Evolutionary conservation across 1,139 yeast genomes (phyloP), one percentile per base, ranked within the genome.

Genomic region (Magnusiomyces tetraspermus): DNA sequence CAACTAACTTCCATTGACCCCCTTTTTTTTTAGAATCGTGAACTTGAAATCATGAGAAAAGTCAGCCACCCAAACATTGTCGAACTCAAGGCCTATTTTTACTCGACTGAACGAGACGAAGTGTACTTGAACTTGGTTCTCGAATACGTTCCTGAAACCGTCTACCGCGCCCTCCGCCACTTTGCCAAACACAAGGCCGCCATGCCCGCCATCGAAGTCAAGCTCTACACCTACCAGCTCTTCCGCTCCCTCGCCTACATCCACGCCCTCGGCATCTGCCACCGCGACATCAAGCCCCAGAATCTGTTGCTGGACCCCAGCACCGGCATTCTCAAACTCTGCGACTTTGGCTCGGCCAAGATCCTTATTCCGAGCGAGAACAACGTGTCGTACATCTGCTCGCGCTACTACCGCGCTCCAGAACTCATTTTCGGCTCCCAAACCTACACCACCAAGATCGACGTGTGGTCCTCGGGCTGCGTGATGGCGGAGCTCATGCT

Each of bases 291-390:
- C 62, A 92, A 92, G 68, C 98, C 98, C 2, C 97, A 94, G 66
- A 92, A 92, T 70, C 76, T 92, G 57, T 75, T 92, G 63, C 85
- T 92, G 58, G 92, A 92, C 68, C 96, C 97, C 26, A 77, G 79
- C 48, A 77, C 83, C 10, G 95, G 95, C 15, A 79, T 85, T 54
- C 77, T 94, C 60, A 92, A 92, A 70, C 78, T 92, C 50, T 92
- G 98, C 71, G 98, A 92, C 71, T 92, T 92, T 69, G 98, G 98
- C n/a, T 82, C 94, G n/a, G 98, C 98, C 31, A 92, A 92, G 69
- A 84, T 86, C 54, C 76, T 92, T 57, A 86, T 85, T 50, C 94
- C 96, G 6, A 76, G 78, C 17, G 98, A 92, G 69, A 96, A 96
- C 46, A 90, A 90, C 67, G 98, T 92, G 33, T 85, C 96, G 13